Base-by-base conservation (phyloP, 805 yeast genomes). In the Starmerella etchellsii region DNA sequence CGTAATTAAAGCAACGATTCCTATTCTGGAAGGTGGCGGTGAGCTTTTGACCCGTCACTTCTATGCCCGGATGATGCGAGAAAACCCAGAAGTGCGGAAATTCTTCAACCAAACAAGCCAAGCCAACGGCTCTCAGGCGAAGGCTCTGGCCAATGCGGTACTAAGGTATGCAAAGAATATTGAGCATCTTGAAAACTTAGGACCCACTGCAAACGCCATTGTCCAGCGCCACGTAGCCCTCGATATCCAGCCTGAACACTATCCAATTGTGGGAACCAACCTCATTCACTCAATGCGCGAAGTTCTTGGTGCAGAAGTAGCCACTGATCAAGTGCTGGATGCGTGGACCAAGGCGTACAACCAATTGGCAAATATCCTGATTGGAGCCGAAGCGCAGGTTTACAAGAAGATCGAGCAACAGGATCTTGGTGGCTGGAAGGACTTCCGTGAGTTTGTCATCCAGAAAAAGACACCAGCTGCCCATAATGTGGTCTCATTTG, bases 331-430 rank as follows among this genome's bases (percentile, higher is more conserved):
- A 31, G 71, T 79, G 40, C 49, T 76, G 34, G 66, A 62, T 21
- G 82, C 83, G 10, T 79, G 84, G 82, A 62, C 66, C 20, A 67
- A 62, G 31, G 85, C 87, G 4, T 78, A 79, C 55, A 70, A 68
- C 28, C 71, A 69, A 42, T 64, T 78, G 46, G 85, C 85, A 5
- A 67, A 73, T 41, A 56, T 74, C 9, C 63, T 78, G 47, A 78
- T 79, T 47, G 57, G 63, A 30, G 68, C 71, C 18, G 87, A 78
- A 58, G 58, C 58, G 37, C 59, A 58, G 4, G 54, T 66, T 49
- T 78, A 78, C 53, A 47, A 56, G 20, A 48, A 53, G 14, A 60
- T 59, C 32, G 54, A 46, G 37, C 25, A 19, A 11, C 37, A 47
- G 11, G 50, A 57, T 25, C 52, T 57, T n/a, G 66, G 59, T 1